Conservation (phyloP, 163 green algal genomes). For the Scenedesmus sp. region DNA sequence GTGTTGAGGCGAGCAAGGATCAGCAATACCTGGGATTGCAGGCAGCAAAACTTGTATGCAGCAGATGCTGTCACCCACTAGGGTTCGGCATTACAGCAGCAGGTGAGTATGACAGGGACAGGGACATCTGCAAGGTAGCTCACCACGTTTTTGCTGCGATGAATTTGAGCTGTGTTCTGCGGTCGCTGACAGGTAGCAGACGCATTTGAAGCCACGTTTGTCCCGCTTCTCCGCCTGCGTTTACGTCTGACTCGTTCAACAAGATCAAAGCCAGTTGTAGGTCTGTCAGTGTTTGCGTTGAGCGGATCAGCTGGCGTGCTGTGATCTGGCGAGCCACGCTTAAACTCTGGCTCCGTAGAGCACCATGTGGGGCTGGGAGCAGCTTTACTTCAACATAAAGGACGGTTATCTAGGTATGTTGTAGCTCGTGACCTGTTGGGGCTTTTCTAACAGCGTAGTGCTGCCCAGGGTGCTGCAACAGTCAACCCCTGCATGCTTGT, state of each 20-base stretch:
- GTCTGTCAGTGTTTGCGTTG: not conserved
- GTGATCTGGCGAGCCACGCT: not conserved
- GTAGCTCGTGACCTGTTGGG: not conserved
- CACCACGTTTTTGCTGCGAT: not conserved
- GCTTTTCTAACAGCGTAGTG: not conserved
- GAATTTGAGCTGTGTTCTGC: not conserved
- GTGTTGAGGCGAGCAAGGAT: not conserved
- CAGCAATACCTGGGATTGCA: not conserved
- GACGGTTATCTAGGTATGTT: conserved; percentile 94
- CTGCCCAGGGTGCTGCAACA: not conserved
- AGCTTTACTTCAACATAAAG: conserved; percentile 95
- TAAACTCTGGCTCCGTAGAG: not conserved
- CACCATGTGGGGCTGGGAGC: conserved; percentile 77
- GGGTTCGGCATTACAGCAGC: not conserved
- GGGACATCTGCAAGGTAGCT: not conserved
- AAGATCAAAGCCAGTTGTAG: not conserved
- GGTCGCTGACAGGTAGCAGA: not conserved
- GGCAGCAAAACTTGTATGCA: not conserved
- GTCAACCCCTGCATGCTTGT: conserved; percentile 22
- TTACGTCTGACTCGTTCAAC: not conserved
- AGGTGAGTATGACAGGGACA: not conserved
- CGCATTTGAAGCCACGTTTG: not conserved
- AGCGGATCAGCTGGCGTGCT: not conserved
- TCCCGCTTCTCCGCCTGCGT: not conserved
- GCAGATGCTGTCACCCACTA: not conserved